Percentiles rank a stretch among this genome's conserved stretches.
These are phyloP conservation scores for Colletotrichum godetiae DNA, from an alignment of 2,329 filamentous ascomycete species.

Conservation along the genomic window DNA sequence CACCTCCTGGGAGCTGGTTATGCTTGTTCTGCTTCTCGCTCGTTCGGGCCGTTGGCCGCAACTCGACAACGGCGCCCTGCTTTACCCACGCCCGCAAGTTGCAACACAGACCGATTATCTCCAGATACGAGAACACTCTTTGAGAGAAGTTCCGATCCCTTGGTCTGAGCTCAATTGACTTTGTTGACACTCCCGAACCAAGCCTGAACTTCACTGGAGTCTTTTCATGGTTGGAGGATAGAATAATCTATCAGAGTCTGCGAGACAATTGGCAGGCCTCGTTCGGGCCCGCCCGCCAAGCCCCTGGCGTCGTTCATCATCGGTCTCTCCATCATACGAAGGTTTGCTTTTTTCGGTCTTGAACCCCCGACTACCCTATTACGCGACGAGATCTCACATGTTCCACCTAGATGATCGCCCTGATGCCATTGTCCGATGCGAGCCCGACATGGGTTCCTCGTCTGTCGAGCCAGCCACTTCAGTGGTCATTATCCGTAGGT, in stretches of 20 bases:
- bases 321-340: not conserved
- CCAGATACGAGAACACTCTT: not conserved
- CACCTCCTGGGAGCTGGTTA: not conserved
- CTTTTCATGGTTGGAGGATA: not conserved
- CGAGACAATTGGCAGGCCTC: not conserved
- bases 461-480: not conserved
- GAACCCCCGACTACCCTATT: not conserved
- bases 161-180: not conserved
- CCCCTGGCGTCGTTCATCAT: not conserved
- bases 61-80: slow-evolving; percentile 1
- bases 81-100: slow-evolving; percentile 3
- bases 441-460: slow-evolving; percentile 13
- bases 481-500: not conserved
- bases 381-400: slow-evolving; percentile 12
- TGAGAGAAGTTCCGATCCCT: not conserved
- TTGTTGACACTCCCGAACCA: not conserved
- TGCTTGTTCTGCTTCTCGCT: not conserved
- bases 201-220: not conserved
- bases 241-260: not conserved
- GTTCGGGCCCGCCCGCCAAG: slow-evolving; percentile 2
- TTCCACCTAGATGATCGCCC: slow-evolving; percentile 17
- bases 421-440: slow-evolving; percentile 26
- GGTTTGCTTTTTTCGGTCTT: not conserved
- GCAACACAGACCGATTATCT: not conserved
- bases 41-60: not conserved